phyloP scores from a whole-genome alignment of 2,329 filamentous ascomycete genomes.

The Cladophialophora chaetospira region DNA sequence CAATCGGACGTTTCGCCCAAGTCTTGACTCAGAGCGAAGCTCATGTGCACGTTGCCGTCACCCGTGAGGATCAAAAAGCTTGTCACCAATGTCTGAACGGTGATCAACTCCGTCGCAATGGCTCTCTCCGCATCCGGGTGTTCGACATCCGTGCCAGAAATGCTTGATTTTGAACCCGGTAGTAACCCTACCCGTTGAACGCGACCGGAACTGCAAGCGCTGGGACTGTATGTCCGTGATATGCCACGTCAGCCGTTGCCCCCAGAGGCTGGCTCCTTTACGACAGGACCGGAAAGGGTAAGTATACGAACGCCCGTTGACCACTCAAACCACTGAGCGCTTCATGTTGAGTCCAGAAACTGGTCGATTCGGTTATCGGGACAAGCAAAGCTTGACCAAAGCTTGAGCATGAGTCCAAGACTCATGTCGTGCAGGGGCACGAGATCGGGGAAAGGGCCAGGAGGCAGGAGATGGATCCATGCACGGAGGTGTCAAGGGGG shows the following conservation, averaged over 20 bases:
- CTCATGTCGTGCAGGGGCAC: constrained; percentile 7
- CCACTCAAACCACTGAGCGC: constrained; percentile 34
- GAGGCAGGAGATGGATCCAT: not conserved
- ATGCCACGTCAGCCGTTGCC: not conserved
- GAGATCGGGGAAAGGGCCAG: constrained; percentile 8
- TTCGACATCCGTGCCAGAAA: too few species aligned
- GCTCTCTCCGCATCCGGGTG: too few species aligned
- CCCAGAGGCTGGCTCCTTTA: not conserved
- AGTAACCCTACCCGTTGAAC: too few species aligned
- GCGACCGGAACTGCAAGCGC: not conserved
- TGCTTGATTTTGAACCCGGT: too few species aligned
- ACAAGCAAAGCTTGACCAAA: constrained; percentile 46
- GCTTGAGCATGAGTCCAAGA: constrained; percentile 35
- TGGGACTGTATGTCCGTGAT: not conserved
- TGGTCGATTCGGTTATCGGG: constrained; percentile 20
- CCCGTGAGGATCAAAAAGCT: too few species aligned
- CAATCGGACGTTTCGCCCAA: too few species aligned
- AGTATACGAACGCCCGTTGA: constrained; percentile 15
- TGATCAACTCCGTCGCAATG: too few species aligned
- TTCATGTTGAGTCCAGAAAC: constrained; percentile 27
- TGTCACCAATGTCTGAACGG: too few species aligned
- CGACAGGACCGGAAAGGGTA: not conserved
- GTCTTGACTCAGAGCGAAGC: too few species aligned
- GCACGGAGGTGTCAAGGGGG: constrained; percentile 5
- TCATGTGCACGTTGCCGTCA: too few species aligned